Percentiles rank a stretch among this genome's conserved stretches.
Evolutionary conservation across 1,284 basidiomycete genomes (phyloP).

Genomic region (Ceratobasidium sp.): DNA sequence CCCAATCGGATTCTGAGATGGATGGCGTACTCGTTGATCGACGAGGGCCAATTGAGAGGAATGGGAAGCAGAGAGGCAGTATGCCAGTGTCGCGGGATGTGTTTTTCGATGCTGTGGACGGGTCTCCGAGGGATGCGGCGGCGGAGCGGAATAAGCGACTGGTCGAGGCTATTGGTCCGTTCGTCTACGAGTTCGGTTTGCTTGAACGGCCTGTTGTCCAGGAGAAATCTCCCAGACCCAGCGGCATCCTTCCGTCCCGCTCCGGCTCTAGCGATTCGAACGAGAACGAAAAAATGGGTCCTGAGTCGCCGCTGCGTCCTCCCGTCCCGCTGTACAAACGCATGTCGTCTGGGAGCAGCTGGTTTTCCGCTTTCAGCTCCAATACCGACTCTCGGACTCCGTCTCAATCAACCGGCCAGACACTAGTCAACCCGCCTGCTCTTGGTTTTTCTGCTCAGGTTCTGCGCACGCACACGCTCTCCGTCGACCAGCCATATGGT

Average conservation of each 20-base stretch:
- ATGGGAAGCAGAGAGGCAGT: not conserved
- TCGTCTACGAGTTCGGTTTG: slow-evolving; percentile 70
- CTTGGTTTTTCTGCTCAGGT: slow-evolving; percentile 38
- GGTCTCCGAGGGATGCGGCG: slow-evolving; percentile 54
- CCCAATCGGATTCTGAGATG: slow-evolving; percentile 50
- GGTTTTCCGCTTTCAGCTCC: slow-evolving; percentile 37
- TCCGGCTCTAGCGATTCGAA: not conserved
- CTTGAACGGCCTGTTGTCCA: slow-evolving; percentile 26
- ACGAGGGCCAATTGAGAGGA: not conserved
- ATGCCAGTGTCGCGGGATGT: slow-evolving; percentile 26
- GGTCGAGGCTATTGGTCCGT: slow-evolving; percentile 73
- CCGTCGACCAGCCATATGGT: not conserved
- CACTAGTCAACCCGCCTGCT: slow-evolving; percentile 26
- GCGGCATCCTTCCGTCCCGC: not conserved
- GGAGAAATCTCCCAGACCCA: not conserved
- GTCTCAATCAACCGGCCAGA: slow-evolving; percentile 25
- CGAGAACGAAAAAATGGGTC: not conserved
- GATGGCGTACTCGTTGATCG: slow-evolving; percentile 37
- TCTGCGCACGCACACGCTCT: slow-evolving; percentile 21
- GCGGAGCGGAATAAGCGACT: slow-evolving; percentile 65
- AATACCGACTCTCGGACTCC: slow-evolving; percentile 1
- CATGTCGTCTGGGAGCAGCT: slow-evolving; percentile 27
- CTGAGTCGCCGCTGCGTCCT: slow-evolving; percentile 36
- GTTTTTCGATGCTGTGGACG: slow-evolving; percentile 54
- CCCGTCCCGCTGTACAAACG: not conserved